Base-by-base conservation (phyloP, 371 early-diverging fungal species). In the Aphelidium insulamus region DNA sequence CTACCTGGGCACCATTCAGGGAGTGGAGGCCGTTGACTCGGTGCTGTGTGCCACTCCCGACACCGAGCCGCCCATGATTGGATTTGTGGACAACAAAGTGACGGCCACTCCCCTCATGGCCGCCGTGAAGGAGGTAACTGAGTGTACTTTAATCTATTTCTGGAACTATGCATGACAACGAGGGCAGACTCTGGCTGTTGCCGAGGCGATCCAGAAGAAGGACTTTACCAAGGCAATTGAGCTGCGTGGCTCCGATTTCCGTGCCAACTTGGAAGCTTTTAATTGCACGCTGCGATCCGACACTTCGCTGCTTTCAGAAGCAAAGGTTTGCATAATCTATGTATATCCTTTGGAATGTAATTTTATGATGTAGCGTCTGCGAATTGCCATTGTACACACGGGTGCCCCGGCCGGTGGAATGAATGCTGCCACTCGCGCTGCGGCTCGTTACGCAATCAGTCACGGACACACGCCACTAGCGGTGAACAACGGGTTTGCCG, bases 401-500 rank as follows among this genome's bases (percentile, higher is more conserved):
- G 99, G 98, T 34, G 87, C 86, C 1, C 94, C 97, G 21, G 86
- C 91, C 10, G 90, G 85, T 36, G 99, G 99, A 30, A 92, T 97
- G 88, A 97, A 97, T 51, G 76, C 88, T 9, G 94, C 90, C 1
- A 82, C 94, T 4, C 73, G 91, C 33, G 71, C 78, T 2, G 74
- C 79, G 5, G 86, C 83, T 14, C 77, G 90, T 16, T 69, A 79
- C 26, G 77, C 80, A 19, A 52, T 84, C 35, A 78, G 78, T 53
- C 68, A 72, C 23, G 90, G 87, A 0, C 79, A 87, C 38, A 66
- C 54, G 0, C 72, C 88, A 9, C 46, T 86, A 37, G 88, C 62
- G 28, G 77, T 97, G 36, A 59, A 67, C 41, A 86, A 95, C 50
- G 97, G 98, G 10, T 91, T 94, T 54, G 69, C 71, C n/a, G 99